Base-by-base conservation (phyloP, 176 grass and related monocot genomes). In the Bothriochloa decipiens region DNA sequence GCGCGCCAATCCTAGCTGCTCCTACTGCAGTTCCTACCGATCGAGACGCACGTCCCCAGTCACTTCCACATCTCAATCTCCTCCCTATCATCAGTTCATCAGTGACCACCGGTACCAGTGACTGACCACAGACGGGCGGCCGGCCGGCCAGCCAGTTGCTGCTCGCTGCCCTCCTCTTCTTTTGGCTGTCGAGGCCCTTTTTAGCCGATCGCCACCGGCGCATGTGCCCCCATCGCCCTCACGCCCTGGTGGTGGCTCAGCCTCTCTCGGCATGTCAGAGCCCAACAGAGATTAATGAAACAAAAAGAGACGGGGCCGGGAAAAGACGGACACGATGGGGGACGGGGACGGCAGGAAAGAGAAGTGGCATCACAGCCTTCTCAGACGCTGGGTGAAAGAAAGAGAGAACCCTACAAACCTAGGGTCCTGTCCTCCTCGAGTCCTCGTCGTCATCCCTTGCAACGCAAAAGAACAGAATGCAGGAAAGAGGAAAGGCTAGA, bases 171-270 rank as follows among this genome's bases (percentile, higher is more conserved):
- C 23, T 68, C 79, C 58, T 41, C 29, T 37, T 37, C 52, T 90
- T 90, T 92, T 43, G 37, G 77, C 75, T 92, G 85, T 70, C 42
- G 77, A 85, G 87, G 15, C 77, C 81, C 85, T 87, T 90, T 92
- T 90, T 49, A 84, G 84, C 68, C 23, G 69, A 53, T 46, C 64
- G 65, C 87, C 91, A 92, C 87, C 87, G 86, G 71, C 76, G 81
- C 85, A 92, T 92, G 91, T 92, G 87, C 91, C 82, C 87, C 76
- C 77, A 62, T 92, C 65, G 68, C 84, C 81, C 77, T 89, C 90
- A 81, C 87, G 22, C 72, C 63, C 0, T 89, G 71, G 87, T 90
- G 87, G 87, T 82, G 85, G 85, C 89, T 87, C 91, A 87, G 50
- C 65, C 70, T 25, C 23, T 27, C 60, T 25, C 23, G 23, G 60